Evolutionary conservation across 2,329 filamentous ascomycete genomes (phyloP), one percentile per base, ranked within the genome.

Genomic region (Penicillium brevicompactum): DNA sequence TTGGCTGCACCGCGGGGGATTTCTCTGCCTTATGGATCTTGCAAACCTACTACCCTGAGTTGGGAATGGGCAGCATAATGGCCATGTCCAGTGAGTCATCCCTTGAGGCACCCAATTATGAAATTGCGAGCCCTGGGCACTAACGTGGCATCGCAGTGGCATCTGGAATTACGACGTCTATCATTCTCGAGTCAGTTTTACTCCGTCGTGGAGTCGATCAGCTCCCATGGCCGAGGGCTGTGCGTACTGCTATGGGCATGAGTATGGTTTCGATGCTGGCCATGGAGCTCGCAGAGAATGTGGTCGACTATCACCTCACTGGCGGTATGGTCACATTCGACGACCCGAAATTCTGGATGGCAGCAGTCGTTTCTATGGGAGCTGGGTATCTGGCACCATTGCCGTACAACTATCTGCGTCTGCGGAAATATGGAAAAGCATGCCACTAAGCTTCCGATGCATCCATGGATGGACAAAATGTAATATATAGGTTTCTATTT

Each of bases 241-340:
- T 72, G 2, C 79, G 73, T 43, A 84, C 82, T 0, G 83, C 83
- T 0, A 77, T 79, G 21, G 83, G 83, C 1, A 85, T 85, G 83
- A 84, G 82, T 54, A 68, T 84, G 46, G 78, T 84, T 9, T 84
- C 82, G 0, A 85, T 85, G 83, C 9, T 84, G 2, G 80, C 82
- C 0, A 85, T 85, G 82, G 82, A 85, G 63, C 57, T 74, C 3
- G 81, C 78, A 0, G 78, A 84, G 60, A 85, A 85, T 57, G 56
- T 71, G 0, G 82, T 85, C 3, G 83, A 85, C 56, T 84, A 80
- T 54, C 76, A 81, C 53, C 68, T 85, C 0, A 85, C 82, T 0
- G 80, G 82, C 0, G 83, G 82, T 0, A 63, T 75, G 1, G 77
- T 84, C 1, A 68, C 73, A 0, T 65, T 84, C 10, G 71, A 76